Evolutionary conservation across 257 asterid genomes (phyloP), one percentile per base, ranked within the genome.

Genomic region (Parsonsia alboflavescens): DNA sequence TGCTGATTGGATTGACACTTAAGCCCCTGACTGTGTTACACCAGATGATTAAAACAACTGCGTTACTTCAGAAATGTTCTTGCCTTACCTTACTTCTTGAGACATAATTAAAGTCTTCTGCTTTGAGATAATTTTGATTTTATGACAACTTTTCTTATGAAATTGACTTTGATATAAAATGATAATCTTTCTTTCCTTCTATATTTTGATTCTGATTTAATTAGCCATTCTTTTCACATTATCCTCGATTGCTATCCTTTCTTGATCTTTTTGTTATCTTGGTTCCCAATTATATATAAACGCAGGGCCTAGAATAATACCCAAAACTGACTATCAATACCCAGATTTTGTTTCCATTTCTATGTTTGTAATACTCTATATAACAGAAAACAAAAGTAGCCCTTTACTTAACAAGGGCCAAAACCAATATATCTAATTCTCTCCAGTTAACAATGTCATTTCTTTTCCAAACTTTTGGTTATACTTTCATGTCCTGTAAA

Each of bases 1-100:
- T 65, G 93, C 81, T 56, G 94, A 88, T 79, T 88, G 93, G 93
- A 77, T 83, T 33, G 86, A 82, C 21, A 36, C 66, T 59, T 12
- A 57, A 33, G 5, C 6, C 64, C 64, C 36, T n/a, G 64, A 22
- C 17, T 10, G 16, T 57, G 6, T 9, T 22, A 22, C 63, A n/a
- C n/a, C 61, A 54, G 61, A 6, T 6, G 44, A 24, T 58, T n/a
- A n/a, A n/a, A n/a, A n/a, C n/a, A n/a, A n/a, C 39, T 33, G 39
- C 3, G 39, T 33, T 33, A 10, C 64, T 57, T 24, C 16, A 57
- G 36, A 57, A 57, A 57, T 10, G 64, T 22, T 56, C 28, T 1
- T 10, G 24, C 2, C 16, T 57, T 22, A 22, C 64, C n/a, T 22
- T 22, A 57, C 3, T 24, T 57, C 13, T 24, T 10, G 39, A 9